These are phyloP conservation scores for Deinandra increscens DNA, from an alignment of 129 eudicot genomes.

Conservation along the genomic window DNA sequence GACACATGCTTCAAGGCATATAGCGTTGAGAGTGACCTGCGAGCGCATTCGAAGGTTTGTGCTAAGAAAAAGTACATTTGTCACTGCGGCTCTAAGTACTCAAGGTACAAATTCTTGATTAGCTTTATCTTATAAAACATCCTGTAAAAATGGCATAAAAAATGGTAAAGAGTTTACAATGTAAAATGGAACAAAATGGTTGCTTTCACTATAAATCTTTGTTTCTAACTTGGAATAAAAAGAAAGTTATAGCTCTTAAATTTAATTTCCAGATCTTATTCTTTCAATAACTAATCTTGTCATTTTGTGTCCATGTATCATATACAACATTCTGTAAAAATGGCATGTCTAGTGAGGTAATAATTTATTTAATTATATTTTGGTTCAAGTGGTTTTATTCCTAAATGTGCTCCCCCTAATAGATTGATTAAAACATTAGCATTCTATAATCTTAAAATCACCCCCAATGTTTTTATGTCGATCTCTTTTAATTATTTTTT, in stretches of 20 bases:
- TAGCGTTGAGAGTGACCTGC: slow-evolving; percentile 47
- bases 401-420: no score
- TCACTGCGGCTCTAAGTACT: slow-evolving; percentile 43
- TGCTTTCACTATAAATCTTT: not conserved
- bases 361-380: no score
- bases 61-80: slow-evolving; percentile 40
- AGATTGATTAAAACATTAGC: not conserved
- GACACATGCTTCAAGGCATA: slow-evolving; percentile 45
- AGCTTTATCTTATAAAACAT: no score
- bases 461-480: no score
- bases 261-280: not conserved
- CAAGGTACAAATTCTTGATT: slow-evolving; percentile 33
- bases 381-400: no score
- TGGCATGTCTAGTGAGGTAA: not conserved
- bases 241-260: not conserved
- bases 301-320: not conserved
- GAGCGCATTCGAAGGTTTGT: slow-evolving; percentile 54
- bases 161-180: no score
- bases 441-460: no score
- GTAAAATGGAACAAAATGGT: not conserved
- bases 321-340: no score
- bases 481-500: no score
- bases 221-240: not conserved
- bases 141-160: no score
- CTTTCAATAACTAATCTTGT: not conserved